Conservation (phyloP, 371 early-diverging fungal species). For the Cladochytrium tenue region DNA sequence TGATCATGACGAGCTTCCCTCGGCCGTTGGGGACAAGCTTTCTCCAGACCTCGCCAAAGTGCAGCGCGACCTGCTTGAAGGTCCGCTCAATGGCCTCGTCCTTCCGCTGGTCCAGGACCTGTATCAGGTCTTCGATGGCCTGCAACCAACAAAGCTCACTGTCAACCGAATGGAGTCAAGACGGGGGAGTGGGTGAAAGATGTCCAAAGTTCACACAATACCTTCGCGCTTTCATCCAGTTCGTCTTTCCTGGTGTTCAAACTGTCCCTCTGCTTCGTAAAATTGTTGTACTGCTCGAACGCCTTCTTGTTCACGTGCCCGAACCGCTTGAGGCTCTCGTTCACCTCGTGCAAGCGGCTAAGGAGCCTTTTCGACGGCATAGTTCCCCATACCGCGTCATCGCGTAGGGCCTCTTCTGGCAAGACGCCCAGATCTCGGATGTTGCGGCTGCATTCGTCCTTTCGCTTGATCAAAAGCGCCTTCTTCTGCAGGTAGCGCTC, state of each 20-base stretch:
- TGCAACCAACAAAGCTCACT: constrained; percentile 19
- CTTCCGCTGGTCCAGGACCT: constrained; percentile 89
- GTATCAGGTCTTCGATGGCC: constrained; percentile 84
- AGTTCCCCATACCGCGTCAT: constrained; percentile 6
- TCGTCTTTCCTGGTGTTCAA: constrained; percentile 81
- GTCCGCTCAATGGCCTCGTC: constrained; percentile 96
- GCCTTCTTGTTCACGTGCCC: constrained; percentile 97
- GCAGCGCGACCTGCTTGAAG: constrained; percentile 85
- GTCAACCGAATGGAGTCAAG: background rate
- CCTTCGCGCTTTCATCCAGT: constrained; percentile 77
- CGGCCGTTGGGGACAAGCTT: constrained; percentile 88
- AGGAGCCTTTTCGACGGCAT: constrained; percentile 49
- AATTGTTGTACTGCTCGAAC: constrained; percentile 92
- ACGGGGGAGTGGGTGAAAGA: background rate
- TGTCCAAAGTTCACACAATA: constrained; percentile 22
- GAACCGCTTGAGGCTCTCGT: constrained; percentile 82
- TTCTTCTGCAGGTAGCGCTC: constrained; percentile 78
- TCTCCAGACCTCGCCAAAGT: constrained; percentile 87
- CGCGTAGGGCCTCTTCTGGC: constrained; percentile 75
- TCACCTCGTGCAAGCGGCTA: constrained; percentile 74
- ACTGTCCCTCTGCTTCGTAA: constrained; percentile 85
- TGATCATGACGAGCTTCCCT: constrained; percentile 84
- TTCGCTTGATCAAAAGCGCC: constrained; percentile 74
- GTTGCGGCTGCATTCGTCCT: constrained; percentile 81
- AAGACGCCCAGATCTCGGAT: constrained; percentile 93